A percentile compares a stretch with the other conserved stretches of the same genome.
Evolutionary conservation across 1,284 basidiomycete species (phyloP).

Genomic region (Uromyces viciae-fabae): DNA sequence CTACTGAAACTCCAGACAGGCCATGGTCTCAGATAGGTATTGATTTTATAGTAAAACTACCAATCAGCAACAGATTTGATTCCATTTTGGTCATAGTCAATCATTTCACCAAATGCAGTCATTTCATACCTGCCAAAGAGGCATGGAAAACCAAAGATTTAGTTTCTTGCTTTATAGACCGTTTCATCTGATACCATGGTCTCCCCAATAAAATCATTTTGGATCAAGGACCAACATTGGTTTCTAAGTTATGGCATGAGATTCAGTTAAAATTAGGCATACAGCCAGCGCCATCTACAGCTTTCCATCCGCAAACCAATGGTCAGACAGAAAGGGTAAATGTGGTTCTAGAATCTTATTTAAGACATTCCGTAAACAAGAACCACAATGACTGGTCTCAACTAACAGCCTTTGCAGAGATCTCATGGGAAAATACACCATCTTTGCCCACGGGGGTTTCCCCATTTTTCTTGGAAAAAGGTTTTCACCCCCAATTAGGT

Average conservation of each 20-base stretch:
- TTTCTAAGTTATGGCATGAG: neutral
- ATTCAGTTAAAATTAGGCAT: neutral
- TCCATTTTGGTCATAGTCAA: conserved; percentile 58
- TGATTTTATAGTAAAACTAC: conserved; percentile 59
- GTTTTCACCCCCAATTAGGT: conserved; percentile 23
- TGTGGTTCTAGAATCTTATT: neutral
- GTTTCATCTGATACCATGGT: conserved; percentile 1
- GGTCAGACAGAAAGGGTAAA: conserved; percentile 2
- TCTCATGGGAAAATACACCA: conserved; percentile 12
- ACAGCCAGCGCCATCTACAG: neutral
- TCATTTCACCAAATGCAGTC: conserved; percentile 57
- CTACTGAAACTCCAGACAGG: conserved; percentile 51
- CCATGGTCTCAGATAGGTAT: conserved; percentile 58
- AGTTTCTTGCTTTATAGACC: neutral
- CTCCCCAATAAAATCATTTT: conserved; percentile 10
- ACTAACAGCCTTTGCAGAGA: conserved; percentile 8
- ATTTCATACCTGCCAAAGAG: conserved; percentile 51
- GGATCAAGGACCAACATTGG: neutral
- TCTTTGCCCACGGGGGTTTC: neutral
- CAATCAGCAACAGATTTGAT: conserved; percentile 54
- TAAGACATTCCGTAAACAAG: conserved; percentile 2
- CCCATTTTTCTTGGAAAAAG: conserved; percentile 22
- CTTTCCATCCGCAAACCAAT: conserved; percentile 20
- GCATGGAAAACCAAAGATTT: neutral
- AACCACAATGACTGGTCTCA: conserved; percentile 5